Conservation (phyloP, 805 yeast genomes). For the Pichia deserticola region DNA sequence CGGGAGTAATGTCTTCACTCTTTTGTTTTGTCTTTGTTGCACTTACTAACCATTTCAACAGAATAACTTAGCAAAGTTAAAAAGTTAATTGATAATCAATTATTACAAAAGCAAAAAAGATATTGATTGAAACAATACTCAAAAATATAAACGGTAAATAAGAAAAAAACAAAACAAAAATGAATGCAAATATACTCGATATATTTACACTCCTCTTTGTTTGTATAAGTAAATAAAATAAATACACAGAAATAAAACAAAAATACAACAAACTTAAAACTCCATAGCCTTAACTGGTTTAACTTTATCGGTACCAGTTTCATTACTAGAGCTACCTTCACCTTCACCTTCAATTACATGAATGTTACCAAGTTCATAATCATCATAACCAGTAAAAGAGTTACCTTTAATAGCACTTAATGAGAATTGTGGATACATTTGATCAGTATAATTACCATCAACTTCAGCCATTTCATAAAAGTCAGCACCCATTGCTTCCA, state of each 20-base stretch:
- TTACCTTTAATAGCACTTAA: conserved; percentile 9
- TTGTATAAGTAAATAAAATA: neutral
- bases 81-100: no score
- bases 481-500: conserved; percentile 47
- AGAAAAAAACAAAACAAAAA: neutral
- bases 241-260: neutral
- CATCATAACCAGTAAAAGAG: neutral
- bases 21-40: neutral
- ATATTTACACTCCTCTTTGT: no score
- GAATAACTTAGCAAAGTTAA: no score
- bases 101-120: no score
- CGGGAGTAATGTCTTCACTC: neutral
- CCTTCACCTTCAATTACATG: conserved; percentile 4
- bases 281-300: neutral
- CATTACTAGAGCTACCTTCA: neutral
- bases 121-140: no score
- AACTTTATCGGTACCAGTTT: neutral
- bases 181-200: no score
- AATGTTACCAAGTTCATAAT: neutral
- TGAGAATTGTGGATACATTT: conserved; percentile 9
- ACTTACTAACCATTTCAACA: no score
- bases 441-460: conserved; percentile 26
- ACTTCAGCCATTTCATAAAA: conserved; percentile 43
- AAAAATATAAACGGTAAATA: neutral
- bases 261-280: neutral